Conservation (phyloP, 2,329 filamentous ascomycete species). For the Pseudogymnoascus sp. region DNA sequence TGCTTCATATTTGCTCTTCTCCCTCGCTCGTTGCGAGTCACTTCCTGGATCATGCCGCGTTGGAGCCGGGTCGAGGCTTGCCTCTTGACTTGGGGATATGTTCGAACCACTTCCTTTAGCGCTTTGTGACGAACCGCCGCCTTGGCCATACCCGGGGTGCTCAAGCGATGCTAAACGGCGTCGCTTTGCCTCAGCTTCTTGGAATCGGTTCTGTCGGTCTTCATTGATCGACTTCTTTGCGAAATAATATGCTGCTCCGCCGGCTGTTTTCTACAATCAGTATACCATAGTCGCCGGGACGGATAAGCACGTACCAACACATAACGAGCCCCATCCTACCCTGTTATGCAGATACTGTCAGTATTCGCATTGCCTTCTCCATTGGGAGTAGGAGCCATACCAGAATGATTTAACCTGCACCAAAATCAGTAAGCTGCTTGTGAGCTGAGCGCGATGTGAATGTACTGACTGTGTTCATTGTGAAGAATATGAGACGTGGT, state of each 20-base stretch:
- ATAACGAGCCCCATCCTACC: slow-evolving; percentile 87
- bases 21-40: slow-evolving; percentile 54
- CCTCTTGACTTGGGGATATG: slow-evolving; percentile 64
- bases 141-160: slow-evolving; percentile 31
- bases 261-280: slow-evolving; percentile 47
- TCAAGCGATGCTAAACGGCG: slow-evolving; percentile 53
- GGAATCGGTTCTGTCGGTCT: slow-evolving; percentile 67
- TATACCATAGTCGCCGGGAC: not conserved
- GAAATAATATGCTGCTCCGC: slow-evolving; percentile 89
- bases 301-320: slow-evolving; percentile 56
- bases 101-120: slow-evolving; percentile 47
- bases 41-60: slow-evolving; percentile 72
- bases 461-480: slow-evolving; percentile 49
- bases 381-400: slow-evolving; percentile 34
- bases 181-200: slow-evolving; percentile 55
- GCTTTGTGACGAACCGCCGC: slow-evolving; percentile 26
- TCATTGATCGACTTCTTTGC: slow-evolving; percentile 92
- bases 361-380: slow-evolving; percentile 11
- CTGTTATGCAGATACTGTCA: slow-evolving; percentile 38
- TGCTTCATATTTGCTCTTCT: slow-evolving; percentile 90
- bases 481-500: slow-evolving; percentile 16
- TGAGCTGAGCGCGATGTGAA: not conserved
- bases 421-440: slow-evolving; percentile 14
- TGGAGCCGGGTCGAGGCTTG: slow-evolving; percentile 72
- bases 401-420: slow-evolving; percentile 60